A percentile compares a stretch with the other conserved stretches of the same genome.
phyloP scores from a whole-genome alignment of 495 filamentous ascomycete genomes.

The Aspergillus egyptiacus region DNA sequence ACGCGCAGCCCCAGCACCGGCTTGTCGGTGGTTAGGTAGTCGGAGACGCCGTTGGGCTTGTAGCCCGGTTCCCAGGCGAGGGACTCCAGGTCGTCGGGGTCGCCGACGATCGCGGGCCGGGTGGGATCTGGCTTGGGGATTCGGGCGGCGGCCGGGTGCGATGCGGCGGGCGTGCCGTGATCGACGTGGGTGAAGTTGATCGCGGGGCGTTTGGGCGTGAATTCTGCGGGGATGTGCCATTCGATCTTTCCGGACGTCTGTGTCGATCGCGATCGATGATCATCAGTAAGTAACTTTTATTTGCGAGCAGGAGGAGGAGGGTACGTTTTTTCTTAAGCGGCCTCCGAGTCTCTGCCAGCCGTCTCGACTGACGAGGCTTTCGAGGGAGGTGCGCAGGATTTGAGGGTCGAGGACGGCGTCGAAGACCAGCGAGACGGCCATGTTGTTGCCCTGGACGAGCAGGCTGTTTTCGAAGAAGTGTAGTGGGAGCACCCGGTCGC shows the following conservation, averaged over 20 bases:
- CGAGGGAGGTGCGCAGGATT: conserved; percentile 33
- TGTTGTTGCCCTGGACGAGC: conserved; percentile 23
- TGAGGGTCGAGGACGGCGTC: conserved; percentile 46
- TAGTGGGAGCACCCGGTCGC: conserved; percentile 19
- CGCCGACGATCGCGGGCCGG: conserved; percentile 15
- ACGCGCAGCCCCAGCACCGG: conserved; percentile 46
- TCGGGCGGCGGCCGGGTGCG: conserved; percentile 32
- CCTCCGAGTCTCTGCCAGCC: conserved; percentile 46
- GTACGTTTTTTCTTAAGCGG: conserved; percentile 37
- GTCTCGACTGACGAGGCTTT: conserved; percentile 31
- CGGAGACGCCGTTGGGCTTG: conserved; percentile 24
- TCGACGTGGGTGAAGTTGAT: conserved; percentile 32
- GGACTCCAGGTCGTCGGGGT: conserved; percentile 16
- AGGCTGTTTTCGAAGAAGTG: conserved; percentile 22
- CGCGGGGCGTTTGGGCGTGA: conserved; percentile 30
- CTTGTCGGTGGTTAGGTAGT: conserved; percentile 39
- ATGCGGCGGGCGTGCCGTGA: conserved; percentile 21
- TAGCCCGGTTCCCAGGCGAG: conserved; percentile 20
- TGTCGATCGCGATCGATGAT: too few relatives aligned
- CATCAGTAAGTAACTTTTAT: too few relatives aligned
- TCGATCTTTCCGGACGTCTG: conserved; percentile 31
- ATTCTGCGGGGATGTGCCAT: conserved; percentile 39
- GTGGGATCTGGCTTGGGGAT: conserved; percentile 14
- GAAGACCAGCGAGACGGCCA: conserved; percentile 35
- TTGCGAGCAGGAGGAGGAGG: neutral